Percentiles rank a stretch among this genome's conserved stretches.
These are phyloP conservation scores for Borealophlyctis nickersoniae DNA, from an alignment of 192 early-diverging fungal species.

Conservation along the genomic window DNA sequence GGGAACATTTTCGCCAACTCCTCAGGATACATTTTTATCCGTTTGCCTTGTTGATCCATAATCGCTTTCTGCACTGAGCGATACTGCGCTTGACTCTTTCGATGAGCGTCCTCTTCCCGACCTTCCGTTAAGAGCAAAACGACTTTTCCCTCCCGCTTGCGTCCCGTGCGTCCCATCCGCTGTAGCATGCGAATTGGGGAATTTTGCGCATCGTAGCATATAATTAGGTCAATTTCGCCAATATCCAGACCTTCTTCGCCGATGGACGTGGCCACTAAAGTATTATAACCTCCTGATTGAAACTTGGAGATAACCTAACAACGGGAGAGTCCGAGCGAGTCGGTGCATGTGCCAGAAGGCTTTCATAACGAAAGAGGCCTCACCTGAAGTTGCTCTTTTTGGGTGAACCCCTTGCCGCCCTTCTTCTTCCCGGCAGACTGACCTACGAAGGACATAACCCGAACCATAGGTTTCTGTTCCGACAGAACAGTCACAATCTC, in stretches of 20 bases:
- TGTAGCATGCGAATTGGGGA: slow-evolving; percentile 71
- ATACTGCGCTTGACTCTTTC: slow-evolving; percentile 55
- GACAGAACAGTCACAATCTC: slow-evolving; percentile 66
- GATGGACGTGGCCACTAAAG: slow-evolving; percentile 85
- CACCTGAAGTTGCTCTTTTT: slow-evolving; percentile 82
- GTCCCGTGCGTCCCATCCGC: slow-evolving; percentile 76
- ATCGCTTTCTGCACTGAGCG: slow-evolving; percentile 65
- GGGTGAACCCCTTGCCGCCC: slow-evolving; percentile 71
- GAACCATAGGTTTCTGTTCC: slow-evolving; percentile 63
- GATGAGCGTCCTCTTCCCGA: slow-evolving; percentile 59
- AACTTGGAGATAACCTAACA: slow-evolving; percentile 70
- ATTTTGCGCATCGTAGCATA: slow-evolving; percentile 80
- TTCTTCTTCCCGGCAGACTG: slow-evolving; percentile 49
- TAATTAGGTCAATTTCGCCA: slow-evolving; percentile 90
- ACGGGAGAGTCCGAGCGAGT: not conserved
- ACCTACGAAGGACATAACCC: slow-evolving; percentile 76
- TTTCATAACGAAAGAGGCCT: not conserved
- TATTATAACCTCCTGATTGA: slow-evolving; percentile 73
- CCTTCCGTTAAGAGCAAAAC: slow-evolving; percentile 66
- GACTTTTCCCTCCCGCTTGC: slow-evolving; percentile 68
- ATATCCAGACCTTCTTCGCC: slow-evolving; percentile 97
- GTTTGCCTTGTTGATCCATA: slow-evolving; percentile 39
- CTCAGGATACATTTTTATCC: slow-evolving; percentile 49
- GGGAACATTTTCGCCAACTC: slow-evolving; percentile 51
- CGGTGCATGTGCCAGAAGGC: not conserved